Conservation (phyloP, 2,329 filamentous ascomycete species). For the Phialemoniopsis sp. region DNA sequence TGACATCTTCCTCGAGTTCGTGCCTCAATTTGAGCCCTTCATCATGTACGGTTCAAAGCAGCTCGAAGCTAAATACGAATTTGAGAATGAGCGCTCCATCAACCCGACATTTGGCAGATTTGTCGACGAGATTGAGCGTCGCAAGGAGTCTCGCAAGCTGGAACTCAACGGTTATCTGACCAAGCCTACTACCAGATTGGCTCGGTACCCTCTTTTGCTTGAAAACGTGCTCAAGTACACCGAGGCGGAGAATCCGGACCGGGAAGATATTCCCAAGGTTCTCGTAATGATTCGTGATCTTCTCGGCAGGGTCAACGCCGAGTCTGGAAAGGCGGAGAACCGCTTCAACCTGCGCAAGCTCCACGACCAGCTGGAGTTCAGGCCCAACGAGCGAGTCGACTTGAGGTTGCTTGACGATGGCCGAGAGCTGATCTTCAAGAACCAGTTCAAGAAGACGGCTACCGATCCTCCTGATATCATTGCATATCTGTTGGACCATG, state of each 20-base stretch:
- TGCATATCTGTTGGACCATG: conserved; percentile 94
- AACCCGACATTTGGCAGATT: conserved; percentile 86
- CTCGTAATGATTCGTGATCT: conserved; percentile 83
- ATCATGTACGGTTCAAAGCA: conserved; percentile 96
- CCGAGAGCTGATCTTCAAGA: conserved; percentile 91
- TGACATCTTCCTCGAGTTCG: conserved; percentile 90
- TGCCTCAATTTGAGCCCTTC: conserved; percentile 90
- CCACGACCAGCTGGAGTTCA: conserved; percentile 88
- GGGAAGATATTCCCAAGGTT: conserved; percentile 87
- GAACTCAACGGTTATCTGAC: conserved; percentile 97
- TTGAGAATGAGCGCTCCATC: conserved; percentile 87
- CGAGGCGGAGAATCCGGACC: conserved; percentile 82
- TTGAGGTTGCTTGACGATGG: conserved; percentile 91
- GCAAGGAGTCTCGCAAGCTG: conserved; percentile 94
- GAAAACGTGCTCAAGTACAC: conserved; percentile 93
- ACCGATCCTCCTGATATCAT: conserved; percentile 88
- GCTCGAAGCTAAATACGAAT: conserved; percentile 94
- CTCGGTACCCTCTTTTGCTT: conserved; percentile 85
- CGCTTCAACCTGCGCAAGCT: conserved; percentile 92
- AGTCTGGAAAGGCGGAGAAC: conserved; percentile 96
- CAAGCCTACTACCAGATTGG: conserved; percentile 92
- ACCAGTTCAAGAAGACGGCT: conserved; percentile 85
- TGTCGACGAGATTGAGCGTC: conserved; percentile 91
- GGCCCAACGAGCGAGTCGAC: conserved; percentile 85
- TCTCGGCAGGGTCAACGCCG: conserved; percentile 82